Conservation (phyloP, 2,329 filamentous ascomycete genomes). For the Thielaviopsis euricoi region DNA sequence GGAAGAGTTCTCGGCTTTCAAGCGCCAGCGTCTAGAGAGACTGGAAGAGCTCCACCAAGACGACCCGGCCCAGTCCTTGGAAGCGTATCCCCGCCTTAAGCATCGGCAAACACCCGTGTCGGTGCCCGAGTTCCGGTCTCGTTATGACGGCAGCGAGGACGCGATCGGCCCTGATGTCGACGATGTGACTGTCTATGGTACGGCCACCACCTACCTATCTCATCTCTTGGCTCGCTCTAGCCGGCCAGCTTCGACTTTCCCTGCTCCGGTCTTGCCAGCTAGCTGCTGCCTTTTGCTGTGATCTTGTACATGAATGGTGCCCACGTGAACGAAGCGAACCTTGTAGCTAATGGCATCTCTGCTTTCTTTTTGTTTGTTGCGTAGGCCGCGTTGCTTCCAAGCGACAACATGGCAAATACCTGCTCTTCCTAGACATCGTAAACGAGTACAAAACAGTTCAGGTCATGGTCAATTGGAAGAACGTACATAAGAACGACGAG, state of each 20-base stretch:
- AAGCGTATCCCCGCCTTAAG: slow-evolving; percentile 9
- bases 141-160: slow-evolving; percentile 5
- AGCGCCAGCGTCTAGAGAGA: slow-evolving; percentile 20
- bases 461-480: slow-evolving; percentile 53
- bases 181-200: slow-evolving; percentile 17
- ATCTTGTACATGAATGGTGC: slow-evolving; percentile 15
- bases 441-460: slow-evolving; percentile 61
- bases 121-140: slow-evolving; percentile 12
- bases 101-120: slow-evolving; percentile 12
- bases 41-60: slow-evolving; percentile 18
- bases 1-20: slow-evolving; percentile 21
- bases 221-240: neutral
- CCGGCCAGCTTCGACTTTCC: neutral
- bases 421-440: slow-evolving; percentile 70
- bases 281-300: neutral
- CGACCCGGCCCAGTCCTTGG: slow-evolving; percentile 2
- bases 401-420: slow-evolving; percentile 55
- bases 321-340: slow-evolving; percentile 16
- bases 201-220: slow-evolving; percentile 6
- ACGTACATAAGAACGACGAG: slow-evolving; percentile 18
- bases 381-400: slow-evolving; percentile 58
- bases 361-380: slow-evolving; percentile 16
- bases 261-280: neutral
- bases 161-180: slow-evolving; percentile 1
- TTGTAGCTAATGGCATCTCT: slow-evolving; percentile 10